Evolutionary conservation across 306 rosid species (phyloP), one percentile per base, ranked within the genome.

Genomic region (Malus sylvestris): DNA sequence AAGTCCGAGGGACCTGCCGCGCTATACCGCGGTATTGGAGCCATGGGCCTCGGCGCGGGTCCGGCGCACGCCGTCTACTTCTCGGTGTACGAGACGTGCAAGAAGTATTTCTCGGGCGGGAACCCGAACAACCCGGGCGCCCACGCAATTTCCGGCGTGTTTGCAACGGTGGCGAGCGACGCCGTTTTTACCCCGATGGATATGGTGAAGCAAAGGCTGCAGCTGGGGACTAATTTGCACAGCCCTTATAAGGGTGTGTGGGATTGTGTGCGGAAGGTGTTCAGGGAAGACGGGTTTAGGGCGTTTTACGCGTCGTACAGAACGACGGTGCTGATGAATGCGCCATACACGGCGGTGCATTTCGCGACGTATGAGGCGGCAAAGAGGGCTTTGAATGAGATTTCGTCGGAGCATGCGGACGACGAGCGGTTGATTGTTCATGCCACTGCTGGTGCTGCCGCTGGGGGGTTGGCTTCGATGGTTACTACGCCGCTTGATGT

Each of bases 21-120:
- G 1, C 87, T 93, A 42, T 93, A 93, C 84, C 89, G 96, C 6
- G 98, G 98, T 52, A 93, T 90, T 14, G 96, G 85, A 8, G 98
- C 98, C 6, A 93, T 93, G 96, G 94, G 87, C 51, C 93, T 93
- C 5, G 98, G 98, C 45, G 98, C 98, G 1, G 98, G 98, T 2
- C 98, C 98, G 2, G 96, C 98, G 15, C 98, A 93, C 52, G 98
- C 98, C 1, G 93, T 93, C 32, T 90, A 93, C 78, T 93, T 93
- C 62, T 90, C 94, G 5, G 78, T 87, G 32, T 90, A 90, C 58
- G 98, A 93, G 81, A 32, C 74, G 18, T 81, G 86, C 60, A 93
- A 93, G 87, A 86, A 89, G 69, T 81, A 46, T 4, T 89, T 93
- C 51, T 88, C 94, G 3, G 68, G 71, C 0, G 90, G 93, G 25